Base-by-base conservation (phyloP, 2,329 filamentous ascomycete species). In the Corinectria fuckeliana region DNA sequence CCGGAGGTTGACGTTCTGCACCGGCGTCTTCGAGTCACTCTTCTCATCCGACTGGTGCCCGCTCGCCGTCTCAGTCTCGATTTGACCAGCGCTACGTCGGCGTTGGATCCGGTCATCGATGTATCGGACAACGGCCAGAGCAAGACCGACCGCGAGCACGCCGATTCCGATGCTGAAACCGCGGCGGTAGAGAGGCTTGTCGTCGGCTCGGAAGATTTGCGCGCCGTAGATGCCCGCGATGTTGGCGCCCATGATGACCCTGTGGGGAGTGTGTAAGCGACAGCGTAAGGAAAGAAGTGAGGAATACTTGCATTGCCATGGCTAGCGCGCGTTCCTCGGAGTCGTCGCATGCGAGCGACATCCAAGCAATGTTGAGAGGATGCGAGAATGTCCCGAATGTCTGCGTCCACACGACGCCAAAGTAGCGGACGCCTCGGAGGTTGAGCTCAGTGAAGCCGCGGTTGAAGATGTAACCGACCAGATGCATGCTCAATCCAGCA, bases 191-290 rank as follows among this genome's bases (percentile, higher is more conserved):
- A 76, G 74, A 0, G 83, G 83, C 42, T 70, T 72, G 63, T 86
- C 83, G 51, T 85, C 81, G 0, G 72, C 63, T 20, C 81, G 81
- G 77, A 87, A 88, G 60, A 88, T 82, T 68, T 88, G 85, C 0
- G 83, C 83, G 3, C 85, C 85, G 54, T 85, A 85, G 50, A 88
- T 87, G 20, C 84, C 85, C 0, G 85, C 84, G 23, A 82, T 83
- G 63, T 88, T 88, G 47, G 84, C 85, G 18, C 82, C 81, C 85
- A 87, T 87, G 59, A 88, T 85, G 50, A 86, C 78, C 73, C 79
- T 81, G 21, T 45, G 28, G 49, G 39, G 1, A 10, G 30, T 39
- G 38, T 20, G 44, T 61, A 13, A 56, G 55, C 9, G 11, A 6
- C 30, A 2, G 4, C 36, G 13, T 26, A 6, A 5, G 21, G 25